phyloP scores from a whole-genome alignment of 805 yeast species.

The Debaryomyces tyrocola region DNA sequence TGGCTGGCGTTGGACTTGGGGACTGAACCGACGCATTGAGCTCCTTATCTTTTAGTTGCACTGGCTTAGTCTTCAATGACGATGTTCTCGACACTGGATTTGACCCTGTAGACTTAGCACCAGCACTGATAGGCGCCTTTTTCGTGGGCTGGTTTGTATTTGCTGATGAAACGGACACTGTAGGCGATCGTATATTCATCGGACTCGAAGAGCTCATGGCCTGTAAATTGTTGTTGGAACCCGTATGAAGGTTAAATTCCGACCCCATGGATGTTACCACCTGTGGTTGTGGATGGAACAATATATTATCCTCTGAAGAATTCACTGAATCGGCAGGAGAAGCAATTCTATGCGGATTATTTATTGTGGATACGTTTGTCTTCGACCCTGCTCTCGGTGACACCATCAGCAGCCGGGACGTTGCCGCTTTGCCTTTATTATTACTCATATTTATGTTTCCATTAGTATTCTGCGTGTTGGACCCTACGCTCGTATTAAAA shows the following conservation, averaged over 20 bases:
- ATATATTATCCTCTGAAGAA: conserved; percentile 5
- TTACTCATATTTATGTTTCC: not conserved
- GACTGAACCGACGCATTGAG: not conserved
- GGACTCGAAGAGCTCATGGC: not conserved
- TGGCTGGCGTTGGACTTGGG: conserved; percentile 3
- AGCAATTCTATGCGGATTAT: conserved; percentile 1
- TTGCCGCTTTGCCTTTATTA: not conserved
- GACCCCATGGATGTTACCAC: not conserved
- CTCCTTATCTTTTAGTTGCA: not conserved
- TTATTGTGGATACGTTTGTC: conserved; percentile 2
- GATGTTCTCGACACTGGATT: conserved; percentile 11
- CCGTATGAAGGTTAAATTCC: not conserved
- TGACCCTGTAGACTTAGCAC: conserved; percentile 1
- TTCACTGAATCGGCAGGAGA: conserved; percentile 7
- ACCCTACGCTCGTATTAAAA: not conserved
- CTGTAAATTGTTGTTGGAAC: conserved; percentile 16
- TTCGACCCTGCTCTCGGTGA: conserved; percentile 3
- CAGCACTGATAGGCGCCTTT: not conserved
- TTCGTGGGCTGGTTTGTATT: conserved; percentile 8
- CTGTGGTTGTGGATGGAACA: conserved; percentile 8
- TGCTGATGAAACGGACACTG: conserved; percentile 18
- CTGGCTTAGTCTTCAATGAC: conserved; percentile 5
- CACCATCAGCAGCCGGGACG: not conserved
- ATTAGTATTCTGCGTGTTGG: not conserved
- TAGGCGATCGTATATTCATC: conserved; percentile 4